phyloP scores from a whole-genome alignment of 1,284 basidiomycete species.

The Leccinum huronense region DNA sequence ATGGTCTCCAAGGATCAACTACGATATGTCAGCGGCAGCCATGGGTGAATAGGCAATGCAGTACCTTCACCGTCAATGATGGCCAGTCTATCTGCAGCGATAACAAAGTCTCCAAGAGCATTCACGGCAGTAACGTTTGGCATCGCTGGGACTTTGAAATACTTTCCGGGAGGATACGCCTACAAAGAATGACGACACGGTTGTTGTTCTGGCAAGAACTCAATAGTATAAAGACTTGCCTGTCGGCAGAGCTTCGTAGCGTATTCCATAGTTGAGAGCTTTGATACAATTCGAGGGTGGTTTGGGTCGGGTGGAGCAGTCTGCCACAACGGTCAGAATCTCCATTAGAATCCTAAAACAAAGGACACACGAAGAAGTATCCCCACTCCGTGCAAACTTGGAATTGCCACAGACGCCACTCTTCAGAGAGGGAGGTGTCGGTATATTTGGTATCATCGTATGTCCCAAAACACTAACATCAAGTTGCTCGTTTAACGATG shows the following conservation, averaged over 20 bases:
- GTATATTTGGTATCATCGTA: constrained; percentile 68
- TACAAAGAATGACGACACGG: constrained; percentile 28
- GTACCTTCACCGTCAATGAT: constrained; percentile 83
- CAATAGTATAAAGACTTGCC: constrained; percentile 34
- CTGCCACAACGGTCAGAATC: constrained; percentile 37
- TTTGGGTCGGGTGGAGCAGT: constrained; percentile 63
- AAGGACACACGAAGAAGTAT: constrained; percentile 66
- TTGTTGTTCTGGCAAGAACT: not conserved
- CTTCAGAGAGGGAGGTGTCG: constrained; percentile 59
- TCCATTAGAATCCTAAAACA: constrained; percentile 12
- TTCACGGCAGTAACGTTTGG: constrained; percentile 86
- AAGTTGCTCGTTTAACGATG: not conserved
- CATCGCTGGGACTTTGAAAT: constrained; percentile 66
- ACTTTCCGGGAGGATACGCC: constrained; percentile 79
- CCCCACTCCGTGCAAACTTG: constrained; percentile 96
- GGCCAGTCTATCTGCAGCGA: constrained; percentile 76
- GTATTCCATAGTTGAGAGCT: constrained; percentile 72
- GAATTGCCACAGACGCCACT: constrained; percentile 88
- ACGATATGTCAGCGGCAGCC: constrained; percentile 6
- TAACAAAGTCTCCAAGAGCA: constrained; percentile 70
- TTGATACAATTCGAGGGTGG: constrained; percentile 73
- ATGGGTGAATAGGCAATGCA: constrained; percentile 12
- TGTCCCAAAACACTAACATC: constrained; percentile 84
- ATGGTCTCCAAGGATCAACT: constrained; percentile 91
- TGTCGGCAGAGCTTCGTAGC: constrained; percentile 79